These are phyloP conservation scores for Dalbergia oliveri DNA, from an alignment of 306 rosid genomes.

Conservation along the genomic window DNA sequence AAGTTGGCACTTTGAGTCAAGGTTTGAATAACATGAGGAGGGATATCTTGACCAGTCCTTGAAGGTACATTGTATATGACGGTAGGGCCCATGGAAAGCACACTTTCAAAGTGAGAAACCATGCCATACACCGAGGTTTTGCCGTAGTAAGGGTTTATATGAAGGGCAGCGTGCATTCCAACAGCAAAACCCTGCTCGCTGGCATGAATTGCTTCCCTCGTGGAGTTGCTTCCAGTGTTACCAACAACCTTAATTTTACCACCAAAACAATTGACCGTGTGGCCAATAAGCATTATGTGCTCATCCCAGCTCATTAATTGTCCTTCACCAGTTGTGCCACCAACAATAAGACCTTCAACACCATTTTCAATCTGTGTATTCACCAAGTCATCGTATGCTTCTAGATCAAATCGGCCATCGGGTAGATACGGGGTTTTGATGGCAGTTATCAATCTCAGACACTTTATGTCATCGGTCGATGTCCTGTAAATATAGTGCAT, in stretches of 20 bases:
- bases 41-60: conserved; percentile 85
- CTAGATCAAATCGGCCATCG: conserved; percentile 80
- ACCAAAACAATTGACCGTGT: conserved; percentile 77
- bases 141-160: conserved; percentile 90
- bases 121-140: conserved; percentile 80
- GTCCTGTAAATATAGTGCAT: conserved; percentile 62
- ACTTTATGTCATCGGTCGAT: conserved; percentile 64
- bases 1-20: conserved; percentile 65
- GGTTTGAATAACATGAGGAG: conserved; percentile 61
- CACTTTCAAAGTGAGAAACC: conserved; percentile 73
- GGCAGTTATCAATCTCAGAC: conserved; percentile 78
- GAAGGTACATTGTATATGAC: conserved; percentile 82
- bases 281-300: conserved; percentile 90
- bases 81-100: conserved; percentile 77
- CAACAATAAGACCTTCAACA: conserved; percentile 79
- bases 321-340: conserved; percentile 87
- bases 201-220: conserved; percentile 84
- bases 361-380: conserved; percentile 72
- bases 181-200: conserved; percentile 85
- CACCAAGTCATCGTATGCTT: conserved; percentile 83
- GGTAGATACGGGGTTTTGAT: conserved; percentile 90
- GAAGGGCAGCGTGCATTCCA: conserved; percentile 95
- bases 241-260: conserved; percentile 80
- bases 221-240: conserved; percentile 85
- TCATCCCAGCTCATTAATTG: conserved; percentile 92